phyloP scores from a whole-genome alignment of 805 yeast genomes.

The Wickerhamomyces strasburgensis region DNA sequence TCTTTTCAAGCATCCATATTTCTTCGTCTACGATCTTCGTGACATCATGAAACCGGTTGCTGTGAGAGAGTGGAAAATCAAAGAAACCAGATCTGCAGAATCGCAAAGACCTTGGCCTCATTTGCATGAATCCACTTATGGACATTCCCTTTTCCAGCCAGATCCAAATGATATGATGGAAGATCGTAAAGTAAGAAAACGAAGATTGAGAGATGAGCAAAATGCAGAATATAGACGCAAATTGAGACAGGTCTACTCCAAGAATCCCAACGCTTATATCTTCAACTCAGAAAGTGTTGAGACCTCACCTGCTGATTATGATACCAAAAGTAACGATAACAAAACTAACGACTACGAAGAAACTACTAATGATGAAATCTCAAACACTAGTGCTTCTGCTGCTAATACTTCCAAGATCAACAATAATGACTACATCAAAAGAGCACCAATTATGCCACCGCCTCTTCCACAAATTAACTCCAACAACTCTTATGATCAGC shows the following conservation, averaged over 20 bases:
- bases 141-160: conserved; percentile 72
- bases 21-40: conserved; percentile 75
- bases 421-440: not conserved
- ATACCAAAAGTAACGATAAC: conserved; percentile 1
- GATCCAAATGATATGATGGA: conserved; percentile 42
- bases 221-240: conserved; percentile 37
- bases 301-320: conserved; percentile 1
- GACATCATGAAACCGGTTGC: conserved; percentile 79
- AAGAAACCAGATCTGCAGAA: conserved; percentile 12
- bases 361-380: conserved; percentile 4
- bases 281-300: not conserved
- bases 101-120: conserved; percentile 47
- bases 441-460: conserved; percentile 16
- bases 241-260: conserved; percentile 21
- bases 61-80: conserved; percentile 69
- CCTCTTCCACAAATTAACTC: conserved; percentile 9
- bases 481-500: not conserved
- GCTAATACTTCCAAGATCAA: not conserved
- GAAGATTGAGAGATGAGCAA: conserved; percentile 23
- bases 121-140: conserved; percentile 57
- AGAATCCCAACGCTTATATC: not conserved
- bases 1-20: conserved; percentile 68
- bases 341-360: conserved; percentile 1
- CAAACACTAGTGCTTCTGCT: too few species aligned
- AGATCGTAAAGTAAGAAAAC: conserved; percentile 34